Evolutionary conservation across 2,329 filamentous ascomycete species (phyloP).

Genomic region (Conoideocrella luteorostrata): DNA sequence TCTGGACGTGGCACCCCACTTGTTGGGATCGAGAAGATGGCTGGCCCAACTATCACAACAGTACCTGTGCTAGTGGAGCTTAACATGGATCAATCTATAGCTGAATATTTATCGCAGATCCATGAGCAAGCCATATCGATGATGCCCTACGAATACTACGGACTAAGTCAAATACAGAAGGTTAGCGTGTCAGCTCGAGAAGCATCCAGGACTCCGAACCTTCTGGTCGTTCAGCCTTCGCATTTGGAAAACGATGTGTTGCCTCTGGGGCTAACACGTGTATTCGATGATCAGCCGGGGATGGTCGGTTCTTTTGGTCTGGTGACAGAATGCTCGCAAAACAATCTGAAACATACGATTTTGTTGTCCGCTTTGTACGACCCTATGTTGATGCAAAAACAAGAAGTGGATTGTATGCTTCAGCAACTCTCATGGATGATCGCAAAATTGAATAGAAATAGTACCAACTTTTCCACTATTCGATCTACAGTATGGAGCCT

Average conservation of each 20-base stretch:
- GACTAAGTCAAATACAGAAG: conserved; percentile 18
- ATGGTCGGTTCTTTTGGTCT: background rate
- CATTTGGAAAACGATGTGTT: background rate
- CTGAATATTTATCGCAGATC: conserved; percentile 11
- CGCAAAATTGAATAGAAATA: background rate
- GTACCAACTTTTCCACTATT: background rate
- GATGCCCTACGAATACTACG: conserved; percentile 13
- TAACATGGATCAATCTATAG: conserved; percentile 7
- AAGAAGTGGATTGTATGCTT: conserved; percentile 16
- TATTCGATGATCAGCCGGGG: background rate
- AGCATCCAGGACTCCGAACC: background rate
- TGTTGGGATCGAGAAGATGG: conserved; percentile 14
- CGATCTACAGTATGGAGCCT: background rate
- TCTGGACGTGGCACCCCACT: conserved; percentile 19
- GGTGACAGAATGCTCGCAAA: conserved; percentile 16
- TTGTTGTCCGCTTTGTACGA: background rate
- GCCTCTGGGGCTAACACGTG: background rate
- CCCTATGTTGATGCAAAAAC: conserved; percentile 33
- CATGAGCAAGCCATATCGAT: conserved; percentile 13
- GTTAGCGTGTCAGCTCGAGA: background rate
- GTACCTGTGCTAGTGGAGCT: conserved; percentile 13
- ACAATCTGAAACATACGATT: conserved; percentile 29
- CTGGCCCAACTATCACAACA: conserved; percentile 16
- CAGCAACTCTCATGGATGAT: background rate
- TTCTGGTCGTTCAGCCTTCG: background rate